These are phyloP conservation scores for Pichia sp. DNA, from an alignment of 1,139 yeast genomes.

Conservation along the genomic window DNA sequence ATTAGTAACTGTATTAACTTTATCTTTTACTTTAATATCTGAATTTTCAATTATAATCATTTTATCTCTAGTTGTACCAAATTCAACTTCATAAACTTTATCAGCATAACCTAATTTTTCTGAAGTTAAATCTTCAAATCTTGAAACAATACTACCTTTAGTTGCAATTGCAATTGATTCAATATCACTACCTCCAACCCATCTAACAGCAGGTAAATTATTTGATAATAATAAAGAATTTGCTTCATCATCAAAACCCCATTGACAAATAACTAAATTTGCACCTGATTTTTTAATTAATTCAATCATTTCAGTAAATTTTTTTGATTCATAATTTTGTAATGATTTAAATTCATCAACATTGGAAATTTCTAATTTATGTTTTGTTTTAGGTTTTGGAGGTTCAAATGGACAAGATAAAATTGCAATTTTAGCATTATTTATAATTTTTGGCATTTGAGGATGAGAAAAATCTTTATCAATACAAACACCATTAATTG, in stretches of 20 bases:
- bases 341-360: conserved; percentile 90
- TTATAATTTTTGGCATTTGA: conserved; percentile 84
- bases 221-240: conserved; percentile 86
- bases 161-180: conserved; percentile 97
- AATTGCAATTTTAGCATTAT: conserved; percentile 85
- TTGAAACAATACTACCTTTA: conserved; percentile 92
- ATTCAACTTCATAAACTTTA: conserved; percentile 75
- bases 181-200: conserved; percentile 98
- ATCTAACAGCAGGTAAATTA: conserved; percentile 90
- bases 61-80: conserved; percentile 94
- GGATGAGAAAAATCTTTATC: conserved; percentile 98
- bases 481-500: conserved; percentile 85
- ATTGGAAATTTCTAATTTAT: conserved; percentile 84
- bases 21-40: conserved; percentile 36
- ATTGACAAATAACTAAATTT: conserved; percentile 93
- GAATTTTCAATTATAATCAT: conserved; percentile 94
- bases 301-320: conserved; percentile 86
- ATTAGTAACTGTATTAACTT: conserved; percentile 69
- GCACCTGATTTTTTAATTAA: conserved; percentile 88
- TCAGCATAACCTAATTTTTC: conserved; percentile 90
- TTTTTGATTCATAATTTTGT: conserved; percentile 87
- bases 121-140: conserved; percentile 83
- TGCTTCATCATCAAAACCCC: conserved; percentile 99
- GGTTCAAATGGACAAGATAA: conserved; percentile 99
- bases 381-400: conserved; percentile 98